Base-by-base conservation (phyloP, 768 basidiomycete species). In the Podaxis sp. region DNA sequence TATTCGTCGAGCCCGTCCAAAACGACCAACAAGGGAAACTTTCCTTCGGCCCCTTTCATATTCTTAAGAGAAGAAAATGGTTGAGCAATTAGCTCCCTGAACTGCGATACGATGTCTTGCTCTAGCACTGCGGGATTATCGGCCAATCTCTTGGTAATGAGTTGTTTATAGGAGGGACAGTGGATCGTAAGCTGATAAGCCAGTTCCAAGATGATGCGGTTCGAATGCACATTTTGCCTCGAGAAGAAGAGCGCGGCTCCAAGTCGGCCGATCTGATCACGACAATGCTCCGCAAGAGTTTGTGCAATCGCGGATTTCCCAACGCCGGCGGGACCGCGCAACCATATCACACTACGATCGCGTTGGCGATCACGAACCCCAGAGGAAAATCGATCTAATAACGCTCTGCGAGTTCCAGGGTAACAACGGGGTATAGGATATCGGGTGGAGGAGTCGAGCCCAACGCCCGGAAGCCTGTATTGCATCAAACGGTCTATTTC, bases 201-300 rank as follows among this genome's bases (percentile, higher is more conserved):
- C n/a, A 58, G 24, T 17, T 40, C 28, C 12, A 22, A 24, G 9
- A 58, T n/a, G 57, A 58, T 15, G 33, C 22, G 44, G 42, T 30
- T 33, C 17, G 24, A 30, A 13, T 44, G 19, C 7, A 1, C 19
- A 15, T 4, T 22, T 24, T 9, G 4, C 24, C 24, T 51, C 4
- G 52, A 54, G 40, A 52, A 55, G n/a, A 62, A 62, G 39, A 62
- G 54, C 17, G 52, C 54, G 5, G 52, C 61, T 15, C 61, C 61
- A 22, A 62, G 61, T 11, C 53, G 52, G 4, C 53, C 13, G 17
- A 30, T 13, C 19, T 55, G 28, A 4, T 24, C 17, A 15, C 42
- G 12, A 12, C 30, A 53, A 12, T 62, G 52, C 8, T 39, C 30
- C 39, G 52, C 53, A 24, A 62, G 9, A 2, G 61, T 62, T 28